A percentile compares a stretch with the other conserved stretches of the same genome.
Conservation (phyloP, 441 rosid genomes). For the Mallotus japonicus region DNA sequence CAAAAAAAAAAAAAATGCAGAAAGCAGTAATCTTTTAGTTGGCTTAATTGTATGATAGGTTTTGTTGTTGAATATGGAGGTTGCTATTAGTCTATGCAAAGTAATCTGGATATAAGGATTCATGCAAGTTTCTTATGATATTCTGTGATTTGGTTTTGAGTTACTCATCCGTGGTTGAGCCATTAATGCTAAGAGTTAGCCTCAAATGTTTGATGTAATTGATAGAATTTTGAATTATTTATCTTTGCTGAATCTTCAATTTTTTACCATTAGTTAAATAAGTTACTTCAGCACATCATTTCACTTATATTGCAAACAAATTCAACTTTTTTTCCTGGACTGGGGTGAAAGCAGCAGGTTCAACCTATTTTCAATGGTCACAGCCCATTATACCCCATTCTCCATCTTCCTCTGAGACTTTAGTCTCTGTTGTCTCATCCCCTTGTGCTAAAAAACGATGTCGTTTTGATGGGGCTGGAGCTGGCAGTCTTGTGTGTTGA, state of each 20-base stretch:
- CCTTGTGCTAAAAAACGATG: no score
- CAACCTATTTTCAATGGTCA: no score
- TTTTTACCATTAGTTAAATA: background rate
- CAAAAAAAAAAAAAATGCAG: no score
- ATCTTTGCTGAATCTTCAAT: background rate
- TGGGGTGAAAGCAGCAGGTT: no score
- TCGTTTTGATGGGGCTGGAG: no score
- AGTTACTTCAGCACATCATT: background rate
- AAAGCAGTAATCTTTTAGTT: background rate
- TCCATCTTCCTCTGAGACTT: no score
- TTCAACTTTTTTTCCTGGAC: no score
- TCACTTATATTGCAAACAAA: background rate
- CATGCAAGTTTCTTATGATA: background rate
- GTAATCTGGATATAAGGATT: background rate
- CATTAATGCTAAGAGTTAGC: background rate
- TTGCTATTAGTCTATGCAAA: background rate
- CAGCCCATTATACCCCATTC: no score
- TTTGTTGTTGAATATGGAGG: background rate
- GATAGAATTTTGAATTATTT: no score
- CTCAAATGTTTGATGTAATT: background rate
- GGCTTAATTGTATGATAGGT: background rate
- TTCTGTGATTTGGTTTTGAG: background rate
- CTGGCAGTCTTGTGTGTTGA: no score
- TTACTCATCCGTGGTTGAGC: background rate
- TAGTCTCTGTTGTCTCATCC: no score